These are phyloP conservation scores for Syncephalastrum sp. DNA, from an alignment of 371 early-diverging fungal genomes.

Conservation along the genomic window DNA sequence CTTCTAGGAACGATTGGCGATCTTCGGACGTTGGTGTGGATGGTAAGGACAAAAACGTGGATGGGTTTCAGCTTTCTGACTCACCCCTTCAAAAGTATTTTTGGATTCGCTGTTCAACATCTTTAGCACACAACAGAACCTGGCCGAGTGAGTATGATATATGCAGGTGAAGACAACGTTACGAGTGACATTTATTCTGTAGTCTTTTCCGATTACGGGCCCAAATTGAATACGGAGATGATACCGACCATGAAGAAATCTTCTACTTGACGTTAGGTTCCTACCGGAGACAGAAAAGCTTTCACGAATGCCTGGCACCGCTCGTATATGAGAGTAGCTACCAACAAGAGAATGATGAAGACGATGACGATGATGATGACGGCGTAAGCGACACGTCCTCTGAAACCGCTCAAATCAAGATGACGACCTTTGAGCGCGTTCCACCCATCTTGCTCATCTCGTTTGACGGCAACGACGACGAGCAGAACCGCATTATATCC, in stretches of 20 bases:
- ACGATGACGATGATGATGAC: slow-evolving; percentile 5
- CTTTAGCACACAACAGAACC: background rate
- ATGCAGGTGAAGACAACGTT: no score
- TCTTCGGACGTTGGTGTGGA: background rate
- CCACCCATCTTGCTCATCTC: slow-evolving; percentile 39
- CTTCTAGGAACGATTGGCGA: background rate
- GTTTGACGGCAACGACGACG: slow-evolving; percentile 22
- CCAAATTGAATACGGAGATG: slow-evolving; percentile 11
- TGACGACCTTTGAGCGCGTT: slow-evolving; percentile 34
- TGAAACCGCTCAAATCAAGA: slow-evolving; percentile 9
- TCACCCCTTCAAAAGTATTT: background rate
- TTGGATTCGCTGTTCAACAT: slow-evolving; percentile 1
- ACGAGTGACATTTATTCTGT: background rate
- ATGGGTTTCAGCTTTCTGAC: background rate
- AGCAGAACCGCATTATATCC: slow-evolving; percentile 3
- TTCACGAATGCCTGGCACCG: slow-evolving; percentile 43
- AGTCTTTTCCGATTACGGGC: slow-evolving; percentile 22
- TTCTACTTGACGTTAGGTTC: slow-evolving; percentile 20
- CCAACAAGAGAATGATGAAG: background rate
- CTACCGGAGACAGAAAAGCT: slow-evolving; percentile 18
- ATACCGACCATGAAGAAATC: slow-evolving; percentile 18
- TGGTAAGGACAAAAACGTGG: slow-evolving; percentile 2
- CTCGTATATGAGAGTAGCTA: slow-evolving; percentile 30
- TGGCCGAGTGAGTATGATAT: slow-evolving; percentile 3
- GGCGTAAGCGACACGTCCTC: slow-evolving; percentile 4